Base-by-base conservation (phyloP, 306 rosid genomes). In the Lathyrus sativus region DNA sequence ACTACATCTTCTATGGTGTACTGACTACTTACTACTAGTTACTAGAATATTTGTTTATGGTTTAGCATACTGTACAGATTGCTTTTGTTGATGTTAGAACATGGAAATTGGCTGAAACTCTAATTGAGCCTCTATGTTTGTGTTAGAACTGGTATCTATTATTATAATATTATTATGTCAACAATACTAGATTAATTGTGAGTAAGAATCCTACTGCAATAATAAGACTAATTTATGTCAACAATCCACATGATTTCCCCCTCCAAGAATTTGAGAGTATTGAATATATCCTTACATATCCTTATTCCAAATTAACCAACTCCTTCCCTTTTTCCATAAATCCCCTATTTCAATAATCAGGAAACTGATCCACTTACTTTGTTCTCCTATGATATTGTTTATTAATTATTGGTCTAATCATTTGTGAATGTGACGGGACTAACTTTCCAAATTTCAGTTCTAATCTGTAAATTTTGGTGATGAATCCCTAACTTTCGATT, bases 71-170 rank as follows among this genome's bases (percentile, higher is more conserved):
- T 49, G 51, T n/a, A 12, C 0, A 2, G 6, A 50, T 14, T 33
- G 48, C 66, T 59, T 74, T 65, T 65, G 9, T 53, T 80, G 46
- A 35, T 71, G 38, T 57, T 44, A 33, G 71, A 43, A 35, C 49
- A 43, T 43, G 57, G 33, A 31, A 8, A 41, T 28, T 70, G 33
- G 62, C 24, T 46, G 41, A 53, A 22, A 33, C n/a, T 75, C 0
- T 18, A 9, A 31, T 65, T 26, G 29, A 35, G 24, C 28, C 41
- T 19, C 12, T 63, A 29, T 70, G 50, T 45, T 26, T 26, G 29
- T 26, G 29, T 26, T 26, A 26, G 29, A 26, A 26, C 29, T 26
- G 29, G 29, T 26, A 26, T 26, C 8, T 33, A 6, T 33, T 33
- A 6, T 33, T 6, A 6, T 33, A n/a, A n/a, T n/a, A n/a, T n/a